Conservation (phyloP, 257 asterid species). For the Penstemon barbatus region DNA sequence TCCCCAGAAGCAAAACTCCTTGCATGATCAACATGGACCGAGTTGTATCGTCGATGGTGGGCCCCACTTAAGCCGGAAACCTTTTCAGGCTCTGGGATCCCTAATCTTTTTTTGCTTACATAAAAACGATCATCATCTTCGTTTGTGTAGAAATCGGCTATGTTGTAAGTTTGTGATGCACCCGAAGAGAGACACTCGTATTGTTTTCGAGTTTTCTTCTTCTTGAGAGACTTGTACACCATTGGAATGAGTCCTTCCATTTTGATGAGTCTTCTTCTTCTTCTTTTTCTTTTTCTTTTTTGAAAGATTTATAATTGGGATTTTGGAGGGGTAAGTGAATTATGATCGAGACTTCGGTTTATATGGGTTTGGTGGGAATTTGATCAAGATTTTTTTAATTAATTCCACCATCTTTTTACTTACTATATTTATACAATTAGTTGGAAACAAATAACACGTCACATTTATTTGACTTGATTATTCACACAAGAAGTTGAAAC, state of each 20-base stretch:
- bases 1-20: constrained; percentile 29
- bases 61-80: constrained; percentile 12
- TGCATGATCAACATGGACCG: constrained; percentile 32
- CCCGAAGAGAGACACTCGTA: constrained; percentile 61
- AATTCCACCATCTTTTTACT: neutral
- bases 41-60: constrained; percentile 47
- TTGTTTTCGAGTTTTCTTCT: constrained; percentile 46
- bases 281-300: neutral
- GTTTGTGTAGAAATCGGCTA: constrained; percentile 43
- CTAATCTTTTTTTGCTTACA: neutral
- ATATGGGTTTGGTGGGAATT: constrained; percentile 44
- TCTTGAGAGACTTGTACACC: constrained; percentile 59
- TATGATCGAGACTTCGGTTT: constrained; percentile 24
- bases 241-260: constrained; percentile 84
- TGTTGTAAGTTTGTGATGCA: constrained; percentile 34
- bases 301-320: neutral
- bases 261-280: neutral
- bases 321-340: constrained; percentile 12
- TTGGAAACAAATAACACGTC: constrained; percentile 37
- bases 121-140: constrained; percentile 20
- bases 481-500: constrained; percentile 10
- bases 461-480: constrained; percentile 28
- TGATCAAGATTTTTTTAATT: neutral
- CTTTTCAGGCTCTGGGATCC: constrained; percentile 13
- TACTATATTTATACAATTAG: neutral